Base-by-base conservation (phyloP, 371 early-diverging fungal species). In the Cokeromyces recurvatus region DNA sequence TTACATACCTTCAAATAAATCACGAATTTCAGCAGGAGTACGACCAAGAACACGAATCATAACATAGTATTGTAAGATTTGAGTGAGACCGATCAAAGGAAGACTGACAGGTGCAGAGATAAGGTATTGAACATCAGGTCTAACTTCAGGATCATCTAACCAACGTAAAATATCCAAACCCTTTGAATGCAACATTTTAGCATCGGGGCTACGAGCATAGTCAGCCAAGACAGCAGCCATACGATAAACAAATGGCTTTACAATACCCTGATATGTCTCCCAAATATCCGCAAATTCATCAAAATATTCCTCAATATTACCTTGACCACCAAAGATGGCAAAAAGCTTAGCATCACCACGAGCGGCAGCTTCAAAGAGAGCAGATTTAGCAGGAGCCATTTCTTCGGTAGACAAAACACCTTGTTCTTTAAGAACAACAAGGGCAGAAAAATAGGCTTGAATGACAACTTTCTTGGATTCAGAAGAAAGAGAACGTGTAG, bases 301-400 rank as follows among this genome's bases (percentile, higher is more conserved):
- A 77, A 96, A 92, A 79, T 92, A 95, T 50, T 92, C 94, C 51
- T 92, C 91, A 43, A 87, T 86, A 62, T 91, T 94, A 65, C 97
- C 97, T 77, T 96, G 97, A 42, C 96, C 96, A 64, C 96, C 96
- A 82, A 95, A 95, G 58, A 94, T 81, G 36, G 91, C 92, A 55
- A 92, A 84, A 35, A 93, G 57, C 51, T 74, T 76, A 48, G 88
- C 86, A 35, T 77, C 74, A 24, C 83, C 84, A 31, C 81, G 64
- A 23, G 64, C 64, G 40, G 82, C 86, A 46, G 88, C 88, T 35
- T 77, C 66, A 44, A 82, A 77, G 24, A 84, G 57, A 45, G 85
- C 82, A 19, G 87, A 86, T 20, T 76, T 60, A 14, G 79, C 61
- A 7, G 74, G 53, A 22, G 74, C 64, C 31, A 66, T 63, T 49